Percentiles rank a stretch among this genome's conserved stretches.
Conservation (phyloP, 768 basidiomycete genomes). For the Plicaturopsis crispa region DNA sequence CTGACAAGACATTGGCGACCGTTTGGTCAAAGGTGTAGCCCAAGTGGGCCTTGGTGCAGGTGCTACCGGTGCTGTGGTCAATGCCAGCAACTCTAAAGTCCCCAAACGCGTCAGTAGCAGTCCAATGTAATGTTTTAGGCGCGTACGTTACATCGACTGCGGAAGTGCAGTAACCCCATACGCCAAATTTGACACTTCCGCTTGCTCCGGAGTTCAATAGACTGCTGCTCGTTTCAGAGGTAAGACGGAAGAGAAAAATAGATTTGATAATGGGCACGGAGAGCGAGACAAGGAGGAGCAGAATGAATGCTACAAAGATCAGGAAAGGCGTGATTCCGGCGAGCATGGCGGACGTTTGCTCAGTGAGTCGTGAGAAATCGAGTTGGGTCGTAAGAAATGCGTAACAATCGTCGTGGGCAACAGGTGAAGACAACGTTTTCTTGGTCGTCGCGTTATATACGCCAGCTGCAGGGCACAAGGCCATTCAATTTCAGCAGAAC, state of each 20-base stretch:
- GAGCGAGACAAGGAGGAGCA: constrained; percentile 55
- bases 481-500: no score
- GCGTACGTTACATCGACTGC: constrained; percentile 35
- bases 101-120: constrained; percentile 1
- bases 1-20: constrained; percentile 38
- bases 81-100: constrained; percentile 34
- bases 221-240: constrained; percentile 23
- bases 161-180: constrained; percentile 59
- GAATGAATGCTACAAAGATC: constrained; percentile 45
- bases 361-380: no score
- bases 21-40: constrained; percentile 50
- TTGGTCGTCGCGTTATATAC: no score
- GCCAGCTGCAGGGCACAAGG: no score
- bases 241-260: constrained; percentile 49
- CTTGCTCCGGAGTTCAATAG: constrained; percentile 26
- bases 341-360: constrained; percentile 7
- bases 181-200: constrained; percentile 41
- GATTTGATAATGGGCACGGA: constrained; percentile 41
- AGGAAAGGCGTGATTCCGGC: constrained; percentile 31
- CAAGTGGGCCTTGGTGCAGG: constrained; percentile 40
- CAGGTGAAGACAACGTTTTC: no score
- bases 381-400: no score
- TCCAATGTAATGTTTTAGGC: not conserved
- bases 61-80: constrained; percentile 24
- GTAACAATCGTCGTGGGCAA: no score